Evolutionary conservation across 225 moss, liverwort and hornwort genomes (phyloP), one percentile per base, ranked within the genome.

Genomic region (Sphagnum tenellum): DNA sequence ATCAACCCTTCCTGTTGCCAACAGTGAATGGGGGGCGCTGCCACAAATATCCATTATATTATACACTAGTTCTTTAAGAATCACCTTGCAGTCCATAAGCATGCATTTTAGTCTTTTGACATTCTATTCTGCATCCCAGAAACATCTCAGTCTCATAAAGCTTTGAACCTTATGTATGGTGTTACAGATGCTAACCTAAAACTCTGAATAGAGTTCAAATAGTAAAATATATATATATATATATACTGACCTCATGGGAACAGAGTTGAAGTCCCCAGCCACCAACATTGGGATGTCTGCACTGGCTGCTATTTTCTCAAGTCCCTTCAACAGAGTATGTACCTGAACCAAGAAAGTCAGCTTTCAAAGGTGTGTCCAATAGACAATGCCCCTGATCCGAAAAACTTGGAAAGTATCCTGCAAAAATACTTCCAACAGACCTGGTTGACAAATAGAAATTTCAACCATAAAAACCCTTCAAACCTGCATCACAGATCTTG

Each of bases 251-350:
- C 70, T 76, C 61, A 67, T 73, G 68, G 76, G 80, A 11, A 76
- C 61, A 62, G 70, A 65, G 74, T 93, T 93, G 75, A 88, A 89
- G 68, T 92, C 89, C 3, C 89, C 86, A 66, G 86, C 92, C 46
- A 89, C 89, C 59, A 93, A 62, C 90, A 94, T 90, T 7, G 90
- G 90, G 75, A 94, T 94, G 63, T 76, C 84, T 72, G 90, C 80
- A 71, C 86, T 86, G 7, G 84, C 88, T 68, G 82, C 86, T 70
- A 90, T 94, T 66, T 83, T 94, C 69, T 88, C 88, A 10, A 90
- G 71, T 69, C 86, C 82, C 58, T 90, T 90, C 44, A 88, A 47
- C 45, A 90, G 76, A 7, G 88, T 83, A 58, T 82, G 78, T 29
- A 90, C 88, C 88, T 88, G 67, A 8, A 68, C 29, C 29, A 14